Conservation (phyloP, 305 asterid species). For the Euphrasia arctica region DNA sequence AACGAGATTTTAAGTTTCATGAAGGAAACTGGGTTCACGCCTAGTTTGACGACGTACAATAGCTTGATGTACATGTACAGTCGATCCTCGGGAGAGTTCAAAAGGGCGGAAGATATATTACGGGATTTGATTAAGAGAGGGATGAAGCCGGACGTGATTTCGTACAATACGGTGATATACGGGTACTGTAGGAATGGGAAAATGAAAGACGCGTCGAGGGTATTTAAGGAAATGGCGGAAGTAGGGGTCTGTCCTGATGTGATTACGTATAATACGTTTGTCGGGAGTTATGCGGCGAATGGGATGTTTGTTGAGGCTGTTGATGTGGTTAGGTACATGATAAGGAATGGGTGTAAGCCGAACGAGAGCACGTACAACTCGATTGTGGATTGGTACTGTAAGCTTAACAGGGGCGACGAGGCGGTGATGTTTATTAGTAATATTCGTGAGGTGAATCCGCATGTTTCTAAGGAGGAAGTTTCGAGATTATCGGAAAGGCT, state of each 20-base stretch:
- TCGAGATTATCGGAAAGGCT: constrained; percentile 53
- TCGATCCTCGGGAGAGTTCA: constrained; percentile 52
- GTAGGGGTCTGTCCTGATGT: constrained; percentile 65
- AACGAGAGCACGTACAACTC: constrained; percentile 79
- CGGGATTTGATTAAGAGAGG: constrained; percentile 60
- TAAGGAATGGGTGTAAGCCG: constrained; percentile 77
- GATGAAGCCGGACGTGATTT: constrained; percentile 66
- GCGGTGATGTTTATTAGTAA: constrained; percentile 59
- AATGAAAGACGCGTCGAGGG: constrained; percentile 81
- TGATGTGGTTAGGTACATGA: constrained; percentile 76
- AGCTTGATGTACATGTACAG: constrained; percentile 90
- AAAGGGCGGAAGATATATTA: constrained; percentile 67
- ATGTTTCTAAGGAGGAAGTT: constrained; percentile 65
- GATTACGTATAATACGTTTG: constrained; percentile 79
- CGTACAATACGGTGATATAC: constrained; percentile 80
- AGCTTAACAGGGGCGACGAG: constrained; percentile 66
- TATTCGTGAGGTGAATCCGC: constrained; percentile 65
- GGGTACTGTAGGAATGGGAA: constrained; percentile 79
- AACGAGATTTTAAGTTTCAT: constrained; percentile 60
- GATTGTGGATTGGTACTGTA: constrained; percentile 72
- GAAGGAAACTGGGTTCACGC: constrained; percentile 60
- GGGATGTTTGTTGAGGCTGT: constrained; percentile 85
- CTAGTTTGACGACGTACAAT: constrained; percentile 75
- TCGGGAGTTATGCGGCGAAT: constrained; percentile 65
- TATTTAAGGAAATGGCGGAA: constrained; percentile 63